phyloP scores from a whole-genome alignment of 2,329 filamentous ascomycete genomes.

The Cyphellophora europaea region DNA sequence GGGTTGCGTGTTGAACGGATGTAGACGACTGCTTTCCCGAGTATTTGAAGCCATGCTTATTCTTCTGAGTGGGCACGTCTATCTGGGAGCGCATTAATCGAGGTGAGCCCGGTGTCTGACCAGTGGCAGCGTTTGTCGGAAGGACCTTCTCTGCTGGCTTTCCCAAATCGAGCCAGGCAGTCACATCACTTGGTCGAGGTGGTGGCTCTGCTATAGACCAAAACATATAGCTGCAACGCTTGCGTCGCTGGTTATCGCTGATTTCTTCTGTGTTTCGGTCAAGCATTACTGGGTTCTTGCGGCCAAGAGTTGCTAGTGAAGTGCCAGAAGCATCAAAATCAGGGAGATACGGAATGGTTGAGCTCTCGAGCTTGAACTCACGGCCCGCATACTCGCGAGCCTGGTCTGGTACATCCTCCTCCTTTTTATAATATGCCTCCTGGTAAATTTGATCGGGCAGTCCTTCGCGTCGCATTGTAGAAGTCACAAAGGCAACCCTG shows the following conservation, averaged over 20 bases:
- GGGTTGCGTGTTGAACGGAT: slow-evolving; percentile 70
- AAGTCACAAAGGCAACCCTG: slow-evolving; percentile 32
- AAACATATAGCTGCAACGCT: slow-evolving; percentile 51
- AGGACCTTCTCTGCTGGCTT: slow-evolving; percentile 21
- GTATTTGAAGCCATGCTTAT: slow-evolving; percentile 75
- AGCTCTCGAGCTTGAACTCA: slow-evolving; percentile 70
- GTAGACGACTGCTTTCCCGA: slow-evolving; percentile 66
- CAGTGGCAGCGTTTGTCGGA: slow-evolving; percentile 1
- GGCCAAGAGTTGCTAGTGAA: slow-evolving; percentile 47
- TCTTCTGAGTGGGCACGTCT: slow-evolving; percentile 75
- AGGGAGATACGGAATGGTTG: slow-evolving; percentile 69
- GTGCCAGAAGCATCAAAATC: slow-evolving; percentile 60
- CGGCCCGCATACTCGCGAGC: slow-evolving; percentile 76
- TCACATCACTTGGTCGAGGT: slow-evolving; percentile 61
- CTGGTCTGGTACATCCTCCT: slow-evolving; percentile 70
- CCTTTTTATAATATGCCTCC: slow-evolving; percentile 75
- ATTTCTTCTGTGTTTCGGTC: slow-evolving; percentile 45
- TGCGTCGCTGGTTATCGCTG: slow-evolving; percentile 42
- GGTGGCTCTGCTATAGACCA: slow-evolving; percentile 72
- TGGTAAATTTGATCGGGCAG: slow-evolving; percentile 68
- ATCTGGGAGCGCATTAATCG: slow-evolving; percentile 61
- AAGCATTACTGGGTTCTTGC: slow-evolving; percentile 36
- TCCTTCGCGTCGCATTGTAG: slow-evolving; percentile 46
- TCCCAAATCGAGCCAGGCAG: slow-evolving; percentile 52
- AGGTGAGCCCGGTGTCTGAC: slow-evolving; percentile 5